Evolutionary conservation across 108 stramenopile genomes (phyloP).

Genomic region (Aurantiochytrium sp.): DNA sequence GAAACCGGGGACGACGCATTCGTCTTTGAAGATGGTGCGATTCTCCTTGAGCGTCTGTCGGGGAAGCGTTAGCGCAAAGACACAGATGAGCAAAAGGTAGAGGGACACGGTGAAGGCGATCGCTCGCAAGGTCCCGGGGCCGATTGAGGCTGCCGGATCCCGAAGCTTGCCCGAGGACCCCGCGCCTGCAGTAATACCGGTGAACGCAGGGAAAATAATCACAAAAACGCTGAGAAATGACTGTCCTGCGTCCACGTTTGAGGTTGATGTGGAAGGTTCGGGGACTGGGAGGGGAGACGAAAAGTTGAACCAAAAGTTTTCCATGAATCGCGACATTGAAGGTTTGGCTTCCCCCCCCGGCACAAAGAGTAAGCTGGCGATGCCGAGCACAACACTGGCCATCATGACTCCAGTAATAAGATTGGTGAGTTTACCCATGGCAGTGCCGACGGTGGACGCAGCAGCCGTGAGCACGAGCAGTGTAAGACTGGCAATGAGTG

Average conservation of each 20-base stretch:
- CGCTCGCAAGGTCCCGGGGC: background rate
- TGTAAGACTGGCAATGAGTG: background rate
- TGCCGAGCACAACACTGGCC: background rate
- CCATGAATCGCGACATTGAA: background rate
- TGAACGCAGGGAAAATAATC: conserved; percentile 25
- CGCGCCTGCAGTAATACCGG: conserved; percentile 20
- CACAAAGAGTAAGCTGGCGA: background rate
- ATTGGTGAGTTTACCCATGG: background rate
- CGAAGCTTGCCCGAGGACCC: conserved; percentile 16
- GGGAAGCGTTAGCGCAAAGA: background rate
- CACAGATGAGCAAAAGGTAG: background rate
- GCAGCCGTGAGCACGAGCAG: background rate
- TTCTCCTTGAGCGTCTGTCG: conserved; percentile 5
- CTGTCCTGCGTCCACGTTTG: background rate
- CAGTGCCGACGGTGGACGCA: background rate
- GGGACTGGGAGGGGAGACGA: background rate
- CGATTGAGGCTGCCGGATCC: conserved; percentile 6
- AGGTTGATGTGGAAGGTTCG: background rate
- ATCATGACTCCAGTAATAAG: background rate
- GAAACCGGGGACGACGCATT: background rate
- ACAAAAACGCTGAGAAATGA: background rate
- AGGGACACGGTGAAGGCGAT: background rate
- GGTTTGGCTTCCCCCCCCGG: background rate
- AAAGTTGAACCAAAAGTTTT: background rate
- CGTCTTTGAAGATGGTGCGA: conserved; percentile 13